Base-by-base conservation (phyloP, 148 eudicot species). In the Bassia scoparia region DNA sequence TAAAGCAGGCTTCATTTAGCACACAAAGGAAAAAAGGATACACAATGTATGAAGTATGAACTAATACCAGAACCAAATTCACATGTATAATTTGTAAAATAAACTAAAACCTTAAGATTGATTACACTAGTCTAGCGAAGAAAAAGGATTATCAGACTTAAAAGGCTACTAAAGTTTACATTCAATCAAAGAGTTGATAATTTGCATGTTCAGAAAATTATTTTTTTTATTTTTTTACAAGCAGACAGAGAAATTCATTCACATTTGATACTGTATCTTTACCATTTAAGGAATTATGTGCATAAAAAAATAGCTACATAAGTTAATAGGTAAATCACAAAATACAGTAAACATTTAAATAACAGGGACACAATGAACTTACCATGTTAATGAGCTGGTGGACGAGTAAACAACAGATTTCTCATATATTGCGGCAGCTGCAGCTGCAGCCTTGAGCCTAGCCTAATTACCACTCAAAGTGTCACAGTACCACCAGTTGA, bases 321-420 rank as follows among this genome's bases (percentile, higher is more conserved):
- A 1, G 11, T 65, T 67, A 5, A 18, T 8, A 13, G 35, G 48
- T 35, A 34, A 44, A 18, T 20, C 44, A 15, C 29, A 11, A 30
- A 31, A 23, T 35, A 27, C 23, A 33, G 24, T 4, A 34, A 27
- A 20, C 11, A 24, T 2, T 21, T 27, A n/a, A 4, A 56, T 48
- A 18, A 35, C 29, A 56, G 52, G 27, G 68, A 67, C 60, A 29
- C 53, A 71, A 33, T 5, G n/a, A 60, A 41, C 78, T 75, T 79
- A 95, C 99, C 99, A 95, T 49, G 76, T 81, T 76, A 86, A 58
- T 31, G 89, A 74, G 61, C 82, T 87, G 60, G 85, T 77, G 63
- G 88, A 86, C 60, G 99, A 97, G 79, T 95, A 95, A 48, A 95
- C 97, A 79, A 85, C 84, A 74, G 99, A 95, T 81, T 81, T 95